Evolutionary conservation across 2,329 filamentous ascomycete species (phyloP).

Genomic region (Trichophyton rubrum): DNA sequence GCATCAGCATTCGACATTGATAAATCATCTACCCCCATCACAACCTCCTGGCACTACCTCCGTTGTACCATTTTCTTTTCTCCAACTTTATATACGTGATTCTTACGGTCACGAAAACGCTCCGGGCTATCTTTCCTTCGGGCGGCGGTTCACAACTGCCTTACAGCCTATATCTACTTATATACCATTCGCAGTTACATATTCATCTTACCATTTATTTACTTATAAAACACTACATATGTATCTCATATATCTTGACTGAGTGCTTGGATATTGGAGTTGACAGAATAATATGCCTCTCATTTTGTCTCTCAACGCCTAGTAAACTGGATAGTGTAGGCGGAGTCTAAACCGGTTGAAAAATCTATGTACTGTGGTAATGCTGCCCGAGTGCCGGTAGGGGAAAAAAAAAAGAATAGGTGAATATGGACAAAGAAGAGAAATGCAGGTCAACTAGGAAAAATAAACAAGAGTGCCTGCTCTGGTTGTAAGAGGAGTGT

Average conservation of each 20-base stretch:
- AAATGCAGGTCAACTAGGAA: not conserved
- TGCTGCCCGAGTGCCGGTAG: not conserved
- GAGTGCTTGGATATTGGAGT: not conserved
- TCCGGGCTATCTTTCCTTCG: no score
- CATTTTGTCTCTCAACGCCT: not conserved
- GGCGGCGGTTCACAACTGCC: no score
- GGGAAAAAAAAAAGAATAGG: not conserved
- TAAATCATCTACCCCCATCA: not conserved
- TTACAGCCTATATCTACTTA: no score
- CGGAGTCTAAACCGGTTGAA: not conserved
- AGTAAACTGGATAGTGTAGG: not conserved
- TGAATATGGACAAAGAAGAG: not conserved
- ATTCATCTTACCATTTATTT: not conserved
- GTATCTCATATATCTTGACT: not conserved
- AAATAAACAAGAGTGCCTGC: not conserved
- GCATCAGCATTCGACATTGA: not conserved
- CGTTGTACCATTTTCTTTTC: not conserved
- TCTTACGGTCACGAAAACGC: not conserved
- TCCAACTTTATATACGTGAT: not conserved
- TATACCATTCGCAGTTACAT: not conserved
- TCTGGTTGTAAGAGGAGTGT: not conserved
- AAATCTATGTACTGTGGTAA: not conserved
- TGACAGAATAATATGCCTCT: not conserved
- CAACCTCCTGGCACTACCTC: not conserved
- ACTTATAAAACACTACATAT: not conserved